Evolutionary conservation across 2,329 filamentous ascomycete species (phyloP).

Genomic region (Keithomyces neogunnii): DNA sequence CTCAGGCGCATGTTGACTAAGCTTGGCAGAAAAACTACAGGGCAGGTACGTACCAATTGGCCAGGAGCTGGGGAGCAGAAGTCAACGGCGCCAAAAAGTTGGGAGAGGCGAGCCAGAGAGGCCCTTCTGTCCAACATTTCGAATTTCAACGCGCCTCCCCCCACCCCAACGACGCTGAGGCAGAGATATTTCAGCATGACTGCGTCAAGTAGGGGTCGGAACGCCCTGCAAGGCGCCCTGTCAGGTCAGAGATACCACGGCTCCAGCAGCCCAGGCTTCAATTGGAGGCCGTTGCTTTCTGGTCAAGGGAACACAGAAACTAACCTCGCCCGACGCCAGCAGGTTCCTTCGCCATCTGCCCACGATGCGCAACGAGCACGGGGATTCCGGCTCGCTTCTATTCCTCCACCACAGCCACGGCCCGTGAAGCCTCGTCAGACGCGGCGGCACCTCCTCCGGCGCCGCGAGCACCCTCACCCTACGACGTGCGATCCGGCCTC

Average conservation of each 20-base stretch:
- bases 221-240: constrained; percentile 38
- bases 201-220: constrained; percentile 48
- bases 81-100: constrained; percentile 14
- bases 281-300: neutral
- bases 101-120: constrained; percentile 8
- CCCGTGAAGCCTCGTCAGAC: constrained; percentile 13
- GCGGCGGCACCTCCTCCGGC: constrained; percentile 9
- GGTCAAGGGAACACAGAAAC: neutral
- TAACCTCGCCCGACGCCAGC: constrained; percentile 6
- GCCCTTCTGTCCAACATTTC: constrained; percentile 3
- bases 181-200: constrained; percentile 30
- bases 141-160: neutral
- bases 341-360: constrained; percentile 26
- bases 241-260: constrained; percentile 33
- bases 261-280: neutral
- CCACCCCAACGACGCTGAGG: constrained; percentile 7
- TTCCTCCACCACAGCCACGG: constrained; percentile 18
- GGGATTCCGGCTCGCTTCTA: constrained; percentile 25
- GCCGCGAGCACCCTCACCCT: constrained; percentile 17
- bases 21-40: neutral
- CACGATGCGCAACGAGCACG: constrained; percentile 27
- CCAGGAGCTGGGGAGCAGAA: neutral
- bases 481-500: constrained; percentile 55
- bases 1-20: constrained; percentile 15
- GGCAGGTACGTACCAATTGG: neutral